Percentiles rank a stretch among this genome's conserved stretches.
Evolutionary conservation across 257 asterid genomes (phyloP).

Genomic region (Cinchona pubescens): DNA sequence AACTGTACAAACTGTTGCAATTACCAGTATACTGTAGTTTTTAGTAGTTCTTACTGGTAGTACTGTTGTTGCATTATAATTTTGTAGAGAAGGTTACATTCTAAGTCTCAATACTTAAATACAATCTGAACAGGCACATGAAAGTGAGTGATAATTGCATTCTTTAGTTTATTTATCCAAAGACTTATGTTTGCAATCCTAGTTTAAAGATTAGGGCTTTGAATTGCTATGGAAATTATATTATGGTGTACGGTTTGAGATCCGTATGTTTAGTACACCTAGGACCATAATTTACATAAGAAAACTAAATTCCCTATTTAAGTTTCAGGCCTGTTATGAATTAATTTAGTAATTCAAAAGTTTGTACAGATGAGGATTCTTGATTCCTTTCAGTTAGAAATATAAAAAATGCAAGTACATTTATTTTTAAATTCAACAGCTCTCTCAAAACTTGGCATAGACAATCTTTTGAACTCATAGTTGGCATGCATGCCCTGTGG

Average conservation of each 20-base stretch:
- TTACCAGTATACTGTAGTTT: neutral
- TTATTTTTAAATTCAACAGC: neutral
- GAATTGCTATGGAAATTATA: neutral
- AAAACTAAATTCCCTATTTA: neutral
- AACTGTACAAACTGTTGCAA: neutral
- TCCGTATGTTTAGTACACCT: neutral
- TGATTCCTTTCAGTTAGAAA: neutral
- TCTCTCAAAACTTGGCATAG: neutral
- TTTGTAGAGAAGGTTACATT: neutral
- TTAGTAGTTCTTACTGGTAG: neutral
- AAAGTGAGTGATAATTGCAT: neutral
- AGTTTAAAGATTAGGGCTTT: neutral
- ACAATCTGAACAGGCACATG: too few species aligned
- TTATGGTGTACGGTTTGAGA: neutral
- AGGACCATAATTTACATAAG: neutral
- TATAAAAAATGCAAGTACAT: neutral
- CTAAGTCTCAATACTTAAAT: neutral
- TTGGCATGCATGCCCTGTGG: neutral
- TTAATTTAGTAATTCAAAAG: neutral
- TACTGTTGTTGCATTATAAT: neutral
- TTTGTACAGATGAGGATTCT: neutral
- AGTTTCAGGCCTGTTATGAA: neutral
- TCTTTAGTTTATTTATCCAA: neutral
- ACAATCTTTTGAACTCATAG: neutral
- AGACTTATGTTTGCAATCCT: neutral